Conservation (phyloP, 768 basidiomycete genomes). For the Russula vinacea region DNA sequence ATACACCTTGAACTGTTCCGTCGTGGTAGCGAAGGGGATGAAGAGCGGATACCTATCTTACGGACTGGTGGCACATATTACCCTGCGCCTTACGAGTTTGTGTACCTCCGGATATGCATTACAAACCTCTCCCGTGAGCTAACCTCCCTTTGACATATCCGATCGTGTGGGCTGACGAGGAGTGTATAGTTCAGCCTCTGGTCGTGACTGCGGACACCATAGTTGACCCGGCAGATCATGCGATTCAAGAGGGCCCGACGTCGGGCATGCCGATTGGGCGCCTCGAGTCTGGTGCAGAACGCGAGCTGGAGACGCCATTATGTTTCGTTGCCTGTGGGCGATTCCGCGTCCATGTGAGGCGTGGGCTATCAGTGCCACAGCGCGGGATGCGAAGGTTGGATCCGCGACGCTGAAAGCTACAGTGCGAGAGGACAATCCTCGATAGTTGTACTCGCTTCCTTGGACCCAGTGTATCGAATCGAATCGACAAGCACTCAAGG, state of each 20-base stretch:
- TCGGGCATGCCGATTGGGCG: slow-evolving; percentile 61
- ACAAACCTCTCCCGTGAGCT: slow-evolving; percentile 67
- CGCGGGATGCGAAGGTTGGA: slow-evolving; percentile 33
- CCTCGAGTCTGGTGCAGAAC: slow-evolving; percentile 53
- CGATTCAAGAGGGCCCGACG: slow-evolving; percentile 67
- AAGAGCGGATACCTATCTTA: slow-evolving; percentile 28
- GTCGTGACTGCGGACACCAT: slow-evolving; percentile 53
- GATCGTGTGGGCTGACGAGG: slow-evolving; percentile 9
- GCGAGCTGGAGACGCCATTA: slow-evolving; percentile 52
- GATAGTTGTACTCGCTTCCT: slow-evolving; percentile 11
- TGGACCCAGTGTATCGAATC: background rate
- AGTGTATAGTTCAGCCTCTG: slow-evolving; percentile 50
- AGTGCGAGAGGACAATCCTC: slow-evolving; percentile 32
- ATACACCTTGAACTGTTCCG: slow-evolving; percentile 44
- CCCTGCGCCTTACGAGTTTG: slow-evolving; percentile 58
- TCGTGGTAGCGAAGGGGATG: slow-evolving; percentile 24
- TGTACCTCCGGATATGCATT: slow-evolving; percentile 55
- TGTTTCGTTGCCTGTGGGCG: slow-evolving; percentile 72
- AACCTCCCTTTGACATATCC: slow-evolving; percentile 2
- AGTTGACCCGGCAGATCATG: slow-evolving; percentile 57
- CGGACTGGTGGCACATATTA: slow-evolving; percentile 45
- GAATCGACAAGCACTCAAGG: background rate
- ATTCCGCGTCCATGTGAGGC: slow-evolving; percentile 49
- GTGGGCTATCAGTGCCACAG: slow-evolving; percentile 31
- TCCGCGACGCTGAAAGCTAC: slow-evolving; percentile 43